phyloP scores from a whole-genome alignment of 805 yeast genomes.

The Diddensiella santjacobensis region DNA sequence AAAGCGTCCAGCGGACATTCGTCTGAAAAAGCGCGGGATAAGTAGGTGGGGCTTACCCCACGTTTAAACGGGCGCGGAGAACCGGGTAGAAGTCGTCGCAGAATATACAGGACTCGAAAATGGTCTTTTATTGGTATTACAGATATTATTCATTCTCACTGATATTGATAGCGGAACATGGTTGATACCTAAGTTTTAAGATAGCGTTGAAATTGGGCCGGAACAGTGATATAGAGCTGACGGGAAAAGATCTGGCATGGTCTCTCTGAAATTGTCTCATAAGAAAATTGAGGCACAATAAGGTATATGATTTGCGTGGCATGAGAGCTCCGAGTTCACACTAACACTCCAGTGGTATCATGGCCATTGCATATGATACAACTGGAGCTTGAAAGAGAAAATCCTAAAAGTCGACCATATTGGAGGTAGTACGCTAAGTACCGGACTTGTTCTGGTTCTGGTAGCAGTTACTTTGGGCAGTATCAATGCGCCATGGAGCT shows the following conservation, averaged over 20 bases:
- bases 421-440: constrained; percentile 44
- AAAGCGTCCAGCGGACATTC: too few relatives aligned
- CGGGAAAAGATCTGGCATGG: constrained; percentile 38
- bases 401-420: constrained; percentile 48
- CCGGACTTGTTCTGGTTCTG: constrained; percentile 10
- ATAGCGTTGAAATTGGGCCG: too few relatives aligned
- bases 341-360: neutral
- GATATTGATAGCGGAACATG: too few relatives aligned
- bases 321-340: too few relatives aligned
- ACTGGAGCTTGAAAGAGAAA: constrained; percentile 36
- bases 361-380: constrained; percentile 1
- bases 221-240: neutral
- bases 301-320: neutral
- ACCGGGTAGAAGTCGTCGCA: neutral
- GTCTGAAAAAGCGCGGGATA: too few relatives aligned
- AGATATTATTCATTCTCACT: too few relatives aligned
- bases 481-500: constrained; percentile 14
- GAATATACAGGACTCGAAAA: neutral
- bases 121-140: neutral
- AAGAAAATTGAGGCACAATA: constrained; percentile 8
- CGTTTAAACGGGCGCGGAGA: neutral
- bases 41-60: too few relatives aligned
- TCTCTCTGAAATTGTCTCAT: constrained; percentile 38
- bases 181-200: too few relatives aligned
- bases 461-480: constrained; percentile 17